Base-by-base conservation (phyloP, 2,329 filamentous ascomycete species). In the Colletotrichum godetiae region DNA sequence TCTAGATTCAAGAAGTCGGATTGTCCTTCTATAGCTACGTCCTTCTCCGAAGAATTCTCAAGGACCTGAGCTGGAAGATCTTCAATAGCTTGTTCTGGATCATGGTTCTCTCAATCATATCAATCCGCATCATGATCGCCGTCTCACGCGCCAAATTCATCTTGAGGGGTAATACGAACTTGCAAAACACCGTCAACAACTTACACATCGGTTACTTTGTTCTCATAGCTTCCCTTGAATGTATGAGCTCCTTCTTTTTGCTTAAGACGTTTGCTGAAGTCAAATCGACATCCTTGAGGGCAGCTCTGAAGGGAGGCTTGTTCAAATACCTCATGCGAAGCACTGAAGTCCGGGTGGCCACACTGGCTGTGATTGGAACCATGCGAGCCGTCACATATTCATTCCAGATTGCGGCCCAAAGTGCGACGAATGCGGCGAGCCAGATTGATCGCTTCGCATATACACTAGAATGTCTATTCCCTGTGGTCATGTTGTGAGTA, bases 21-120 rank as follows among this genome's bases (percentile, higher is more conserved):
- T 65, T 86, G 35, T 85, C 84, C 0, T 84, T 86, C 62, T 86
- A 86, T 65, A 88, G 88, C 67, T 90, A 88, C 76, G 82, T 88
- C 46, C 88, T 89, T 68, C 82, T 90, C 0, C 85, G 82, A 19
- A 84, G 86, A 33, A 84, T 89, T n/a, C 80, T 90, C 0, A 84
- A 84, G 68, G 84, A 86, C 63, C 76, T 75, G n/a, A 77, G 77
- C 19, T 79, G 80, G 74, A 79, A 82, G 2, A 80, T 87, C 4
- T 90, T 90, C 72, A 83, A 86, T 52, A 78, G 79, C 4, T 84
- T 92, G 5, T 88, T 92, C 75, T 92, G 90, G 74, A 86, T 86
- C 4, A 89, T 92, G 74, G 81, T 92, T 46, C 81, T 86, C 1
- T 81, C 89, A 11, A 88, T 91, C 49, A 78, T 81, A 2, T 80